Conservation (phyloP, 2,329 filamentous ascomycete species). For the Nectriaceae sp. region DNA sequence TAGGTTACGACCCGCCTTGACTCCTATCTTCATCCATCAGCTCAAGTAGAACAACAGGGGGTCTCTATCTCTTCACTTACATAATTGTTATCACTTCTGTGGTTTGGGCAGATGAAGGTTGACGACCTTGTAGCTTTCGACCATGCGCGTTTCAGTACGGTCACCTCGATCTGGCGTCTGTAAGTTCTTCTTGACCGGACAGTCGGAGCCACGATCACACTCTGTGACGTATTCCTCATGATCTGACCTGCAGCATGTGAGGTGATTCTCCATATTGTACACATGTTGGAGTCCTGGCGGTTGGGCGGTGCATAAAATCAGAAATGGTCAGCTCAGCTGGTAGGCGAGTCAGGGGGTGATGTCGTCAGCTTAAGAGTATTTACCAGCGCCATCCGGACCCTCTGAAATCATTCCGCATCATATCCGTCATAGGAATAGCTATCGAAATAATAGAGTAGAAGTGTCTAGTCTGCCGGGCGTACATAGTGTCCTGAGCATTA, state of each 20-base stretch:
- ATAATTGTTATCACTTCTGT: neutral
- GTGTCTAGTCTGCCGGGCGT: no score
- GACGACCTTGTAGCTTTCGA: conserved; percentile 8
- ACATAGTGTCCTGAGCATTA: no score
- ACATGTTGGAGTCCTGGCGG: conserved; percentile 5
- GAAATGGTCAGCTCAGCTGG: neutral
- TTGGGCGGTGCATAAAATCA: neutral
- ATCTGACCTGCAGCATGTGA: conserved; percentile 8
- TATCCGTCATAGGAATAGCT: no score
- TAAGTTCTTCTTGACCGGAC: conserved; percentile 9
- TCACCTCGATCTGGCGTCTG: conserved; percentile 8
- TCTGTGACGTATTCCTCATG: conserved; percentile 6
- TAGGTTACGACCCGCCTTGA: no score
- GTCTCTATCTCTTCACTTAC: neutral
- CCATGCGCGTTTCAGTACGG: conserved; percentile 13
- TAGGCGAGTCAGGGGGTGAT: no score
- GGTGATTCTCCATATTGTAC: conserved; percentile 7
- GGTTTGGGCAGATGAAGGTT: neutral
- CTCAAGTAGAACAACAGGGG: no score
- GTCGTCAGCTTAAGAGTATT: no score
- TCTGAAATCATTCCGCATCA: no score
- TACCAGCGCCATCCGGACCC: no score
- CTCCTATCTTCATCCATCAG: no score
- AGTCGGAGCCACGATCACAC: conserved; percentile 8
- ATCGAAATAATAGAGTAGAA: no score